Percentiles rank a stretch among this genome's conserved stretches.
These are phyloP conservation scores for Colletotrichum brevisporum DNA, from an alignment of 2,329 filamentous ascomycete genomes.

Conservation along the genomic window DNA sequence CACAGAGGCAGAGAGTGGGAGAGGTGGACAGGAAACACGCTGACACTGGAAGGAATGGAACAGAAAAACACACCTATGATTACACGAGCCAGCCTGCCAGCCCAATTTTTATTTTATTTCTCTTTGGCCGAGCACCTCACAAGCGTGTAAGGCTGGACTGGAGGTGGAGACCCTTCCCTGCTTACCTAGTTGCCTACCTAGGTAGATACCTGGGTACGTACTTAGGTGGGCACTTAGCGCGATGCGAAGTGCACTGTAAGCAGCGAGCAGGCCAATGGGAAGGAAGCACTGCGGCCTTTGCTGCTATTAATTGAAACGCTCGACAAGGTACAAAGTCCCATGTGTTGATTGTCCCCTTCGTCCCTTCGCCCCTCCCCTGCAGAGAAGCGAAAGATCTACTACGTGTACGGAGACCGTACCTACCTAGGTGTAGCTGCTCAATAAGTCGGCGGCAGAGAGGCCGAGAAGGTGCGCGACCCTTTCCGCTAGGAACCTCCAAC, in stretches of 20 bases:
- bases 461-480: background rate
- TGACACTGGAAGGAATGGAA: constrained; percentile 17
- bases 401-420: too few relatives aligned
- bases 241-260: constrained; percentile 17
- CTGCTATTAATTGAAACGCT: constrained; percentile 34
- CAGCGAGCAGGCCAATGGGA: constrained; percentile 32
- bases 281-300: constrained; percentile 12
- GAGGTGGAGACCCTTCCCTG: constrained; percentile 6
- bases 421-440: too few relatives aligned
- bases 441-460: background rate
- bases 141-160: constrained; percentile 31
- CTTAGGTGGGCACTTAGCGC: background rate
- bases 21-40: background rate
- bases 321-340: constrained; percentile 8
- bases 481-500: constrained; percentile 17
- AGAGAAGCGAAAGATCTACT: constrained; percentile 1
- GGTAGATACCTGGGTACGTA: background rate
- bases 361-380: constrained; percentile 25
- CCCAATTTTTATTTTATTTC: background rate
- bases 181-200: background rate
- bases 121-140: background rate
- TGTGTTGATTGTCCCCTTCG: too few relatives aligned
- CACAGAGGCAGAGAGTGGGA: background rate
- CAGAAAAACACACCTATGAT: background rate
- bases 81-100: background rate